Evolutionary conservation across 2,329 filamentous ascomycete genomes (phyloP).

Genomic region (Triangularia setosa): DNA sequence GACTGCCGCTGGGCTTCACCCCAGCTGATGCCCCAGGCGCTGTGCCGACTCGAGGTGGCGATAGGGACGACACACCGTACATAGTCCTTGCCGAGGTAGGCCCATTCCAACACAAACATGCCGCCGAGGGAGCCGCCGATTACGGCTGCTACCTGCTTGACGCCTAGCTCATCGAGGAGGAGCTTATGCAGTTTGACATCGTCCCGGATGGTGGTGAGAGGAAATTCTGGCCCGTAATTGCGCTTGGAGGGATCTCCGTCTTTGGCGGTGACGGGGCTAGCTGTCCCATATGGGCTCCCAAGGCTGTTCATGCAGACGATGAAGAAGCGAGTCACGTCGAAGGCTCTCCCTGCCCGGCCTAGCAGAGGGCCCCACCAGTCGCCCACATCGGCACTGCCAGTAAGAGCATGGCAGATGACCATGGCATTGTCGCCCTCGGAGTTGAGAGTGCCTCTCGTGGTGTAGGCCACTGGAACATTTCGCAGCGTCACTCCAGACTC

Average conservation of each 20-base stretch:
- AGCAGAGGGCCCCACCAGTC: conserved; percentile 88
- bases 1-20: conserved; percentile 83
- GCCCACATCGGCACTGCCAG: conserved; percentile 76
- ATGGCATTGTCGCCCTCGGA: conserved; percentile 61
- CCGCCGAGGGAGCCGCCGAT: conserved; percentile 83
- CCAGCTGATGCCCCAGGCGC: conserved; percentile 89
- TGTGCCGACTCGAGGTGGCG: conserved; percentile 78
- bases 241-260: conserved; percentile 72
- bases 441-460: conserved; percentile 59
- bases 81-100: conserved; percentile 84
- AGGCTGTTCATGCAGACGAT: conserved; percentile 82
- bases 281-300: conserved; percentile 80
- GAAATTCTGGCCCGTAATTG: conserved; percentile 91
- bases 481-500: conserved; percentile 82
- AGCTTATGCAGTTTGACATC: conserved; percentile 86
- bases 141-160: conserved; percentile 72
- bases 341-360: conserved; percentile 71
- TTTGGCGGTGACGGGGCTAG: conserved; percentile 84
- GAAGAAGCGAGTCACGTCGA: conserved; percentile 80
- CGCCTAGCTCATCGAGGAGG: conserved; percentile 74
- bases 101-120: conserved; percentile 89
- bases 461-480: conserved; percentile 71
- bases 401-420: conserved; percentile 80
- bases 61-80: conserved; percentile 78
- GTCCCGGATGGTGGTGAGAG: conserved; percentile 89